Evolutionary conservation across 139 green algal genomes (phyloP).

Genomic region (Picochlorum sp.): DNA sequence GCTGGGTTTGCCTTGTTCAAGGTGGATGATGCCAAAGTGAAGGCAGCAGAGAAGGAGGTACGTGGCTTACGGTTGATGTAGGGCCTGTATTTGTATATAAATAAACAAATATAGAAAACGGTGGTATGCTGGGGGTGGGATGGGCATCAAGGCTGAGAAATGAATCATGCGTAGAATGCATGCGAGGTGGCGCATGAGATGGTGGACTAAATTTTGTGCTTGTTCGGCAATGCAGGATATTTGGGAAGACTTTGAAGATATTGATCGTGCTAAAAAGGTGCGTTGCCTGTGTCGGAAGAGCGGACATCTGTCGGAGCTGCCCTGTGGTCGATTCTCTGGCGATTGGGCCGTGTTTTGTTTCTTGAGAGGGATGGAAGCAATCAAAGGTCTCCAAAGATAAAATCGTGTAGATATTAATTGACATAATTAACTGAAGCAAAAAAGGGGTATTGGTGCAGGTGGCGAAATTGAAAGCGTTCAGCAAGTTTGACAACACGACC

Average conservation of each 20-base stretch:
- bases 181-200: neutral
- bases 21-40: constrained; percentile 82
- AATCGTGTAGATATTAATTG: no score
- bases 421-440: no score
- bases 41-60: constrained; percentile 61
- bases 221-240: constrained; percentile 52
- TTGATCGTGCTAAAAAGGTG: constrained; percentile 82
- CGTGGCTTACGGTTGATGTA: constrained; percentile 3
- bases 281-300: no score
- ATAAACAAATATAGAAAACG: neutral
- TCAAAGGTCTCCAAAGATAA: no score
- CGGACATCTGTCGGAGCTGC: no score
- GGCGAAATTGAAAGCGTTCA: constrained; percentile 96
- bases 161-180: neutral
- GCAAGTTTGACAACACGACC: constrained; percentile 95
- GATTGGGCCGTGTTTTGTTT: no score
- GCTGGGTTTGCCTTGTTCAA: constrained; percentile 97
- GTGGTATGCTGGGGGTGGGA: neutral
- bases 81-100: neutral
- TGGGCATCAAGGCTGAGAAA: no score
- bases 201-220: neutral
- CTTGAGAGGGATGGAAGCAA: no score
- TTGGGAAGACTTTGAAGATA: constrained; percentile 70
- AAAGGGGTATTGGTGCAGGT: no score
- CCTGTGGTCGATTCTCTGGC: no score